A percentile compares a stretch with the other conserved stretches of the same genome.
phyloP scores from a whole-genome alignment of 1,284 basidiomycete species.

The Thelephora terrestris region DNA sequence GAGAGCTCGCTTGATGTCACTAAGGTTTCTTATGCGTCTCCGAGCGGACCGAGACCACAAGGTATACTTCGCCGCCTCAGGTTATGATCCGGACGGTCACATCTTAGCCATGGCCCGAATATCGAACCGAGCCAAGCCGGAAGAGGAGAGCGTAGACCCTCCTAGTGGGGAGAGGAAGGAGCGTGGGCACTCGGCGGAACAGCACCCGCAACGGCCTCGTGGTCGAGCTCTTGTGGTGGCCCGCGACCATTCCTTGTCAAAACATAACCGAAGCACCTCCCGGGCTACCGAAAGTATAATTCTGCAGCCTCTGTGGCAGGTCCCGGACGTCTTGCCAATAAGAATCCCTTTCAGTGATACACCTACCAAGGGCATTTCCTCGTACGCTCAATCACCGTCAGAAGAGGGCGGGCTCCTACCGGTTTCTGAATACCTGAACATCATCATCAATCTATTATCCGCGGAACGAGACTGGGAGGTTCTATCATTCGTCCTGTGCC shows the following conservation, averaged over 20 bases:
- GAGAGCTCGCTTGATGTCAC: constrained; percentile 58
- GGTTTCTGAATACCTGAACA: constrained; percentile 68
- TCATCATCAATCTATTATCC: constrained; percentile 62
- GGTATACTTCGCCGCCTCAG: constrained; percentile 55
- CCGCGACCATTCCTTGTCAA: constrained; percentile 33
- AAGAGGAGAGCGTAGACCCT: constrained; percentile 7
- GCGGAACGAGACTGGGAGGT: constrained; percentile 89
- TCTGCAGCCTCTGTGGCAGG: constrained; percentile 56
- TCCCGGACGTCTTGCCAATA: constrained; percentile 72
- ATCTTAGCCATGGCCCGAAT: constrained; percentile 42
- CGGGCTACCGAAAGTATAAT: constrained; percentile 30
- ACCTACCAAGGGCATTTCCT: constrained; percentile 64
- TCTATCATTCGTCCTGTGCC: constrained; percentile 85
- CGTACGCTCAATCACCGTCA: constrained; percentile 60
- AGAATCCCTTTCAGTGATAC: constrained; percentile 52
- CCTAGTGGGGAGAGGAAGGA: constrained; percentile 25
- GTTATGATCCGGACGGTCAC: constrained; percentile 45
- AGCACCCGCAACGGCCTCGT: constrained; percentile 29
- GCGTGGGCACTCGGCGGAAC: constrained; percentile 41
- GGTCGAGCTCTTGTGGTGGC: constrained; percentile 31
- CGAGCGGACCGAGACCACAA: constrained; percentile 89
- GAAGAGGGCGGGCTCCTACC: constrained; percentile 52
- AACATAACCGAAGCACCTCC: constrained; percentile 63
- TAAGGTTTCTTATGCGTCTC: constrained; percentile 86
- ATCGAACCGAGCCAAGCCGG: constrained; percentile 34